Base-by-base conservation (phyloP, 1,139 yeast genomes). In the Geotrichum aggregatum region DNA sequence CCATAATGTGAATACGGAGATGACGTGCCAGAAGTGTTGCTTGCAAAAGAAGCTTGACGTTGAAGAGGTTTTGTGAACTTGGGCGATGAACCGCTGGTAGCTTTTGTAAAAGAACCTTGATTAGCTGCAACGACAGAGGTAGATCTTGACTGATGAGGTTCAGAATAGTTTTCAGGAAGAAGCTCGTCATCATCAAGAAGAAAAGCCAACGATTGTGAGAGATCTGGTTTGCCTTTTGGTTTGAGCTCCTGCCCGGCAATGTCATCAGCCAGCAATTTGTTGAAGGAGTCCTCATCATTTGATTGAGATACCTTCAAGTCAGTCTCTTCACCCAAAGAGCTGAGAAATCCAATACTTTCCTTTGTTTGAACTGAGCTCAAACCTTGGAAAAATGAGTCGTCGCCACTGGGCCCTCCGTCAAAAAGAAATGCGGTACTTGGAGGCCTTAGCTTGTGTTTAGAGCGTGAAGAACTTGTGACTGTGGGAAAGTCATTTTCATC, bases 111-210 rank as follows among this genome's bases (percentile, higher is more conserved):
- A 36, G 41, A 3, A 13, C 8, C 19, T 18, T 4, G 19, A 16
- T 18, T 18, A 18, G 6, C n/a, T 16, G 41, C 24, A 21, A 36
- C 24, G 7, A 36, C 41, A 5, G 55, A 45, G 16, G 51, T 45
- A 5, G 22, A 24, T 45, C 24, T 13, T 2, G 53, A 22, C 13
- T 30, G 13, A 6, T n/a, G 30, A 44, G 51, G 33, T 36, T 55
- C 14, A 52, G 52, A 62, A 14, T 71, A 76, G 41, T 75, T 77
- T 41, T 72, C 71, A 16, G 64, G 58, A 16, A 75, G 66, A 8
- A 74, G 58, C 34, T 74, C 78, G 14, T 49, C 52, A n/a, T 49
- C 52, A n/a, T 73, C 78, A n/a, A 39, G 14, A 58, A 75, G 61
- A 54, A 76, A 72, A 7, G 74, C 72, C 44, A 74, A 60, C 6